These are phyloP conservation scores for Ascomycota sp. DNA, from an alignment of 2,329 filamentous ascomycete species.

Conservation along the genomic window DNA sequence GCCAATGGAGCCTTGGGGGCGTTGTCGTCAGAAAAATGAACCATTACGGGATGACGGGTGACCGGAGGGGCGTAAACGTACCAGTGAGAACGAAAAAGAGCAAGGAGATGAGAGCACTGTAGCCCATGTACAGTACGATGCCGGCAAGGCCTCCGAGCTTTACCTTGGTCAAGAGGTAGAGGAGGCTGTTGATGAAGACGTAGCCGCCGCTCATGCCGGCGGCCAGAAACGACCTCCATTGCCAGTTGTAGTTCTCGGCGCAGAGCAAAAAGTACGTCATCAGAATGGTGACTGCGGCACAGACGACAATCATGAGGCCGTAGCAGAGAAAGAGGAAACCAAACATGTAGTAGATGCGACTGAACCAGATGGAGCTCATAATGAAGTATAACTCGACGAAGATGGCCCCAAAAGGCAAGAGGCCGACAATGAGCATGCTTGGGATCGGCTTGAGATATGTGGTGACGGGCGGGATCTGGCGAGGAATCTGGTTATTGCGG, in stretches of 20 bases:
- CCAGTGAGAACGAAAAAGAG: conserved; percentile 87
- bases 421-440: conserved; percentile 77
- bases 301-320: conserved; percentile 89
- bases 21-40: not conserved
- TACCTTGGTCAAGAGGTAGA: conserved; percentile 80
- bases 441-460: conserved; percentile 75
- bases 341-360: conserved; percentile 99
- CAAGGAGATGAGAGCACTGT: conserved; percentile 74
- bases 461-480: conserved; percentile 72
- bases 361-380: conserved; percentile 98
- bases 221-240: conserved; percentile 86
- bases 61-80: conserved; percentile 24
- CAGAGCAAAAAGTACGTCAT: conserved; percentile 95
- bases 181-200: conserved; percentile 75
- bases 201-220: conserved; percentile 81
- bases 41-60: not conserved
- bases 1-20: conserved; percentile 60
- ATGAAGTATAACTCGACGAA: conserved; percentile 99
- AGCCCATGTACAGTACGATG: conserved; percentile 81
- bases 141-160: conserved; percentile 70
- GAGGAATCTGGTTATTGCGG: conserved; percentile 91
- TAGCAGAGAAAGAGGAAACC: conserved; percentile 97
- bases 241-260: conserved; percentile 96
- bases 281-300: conserved; percentile 75
- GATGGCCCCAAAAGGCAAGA: conserved; percentile 88